A percentile compares a stretch with the other conserved stretches of the same genome.
Conservation (phyloP, 805 yeast genomes). For the Torulaspora delbrueckii region DNA sequence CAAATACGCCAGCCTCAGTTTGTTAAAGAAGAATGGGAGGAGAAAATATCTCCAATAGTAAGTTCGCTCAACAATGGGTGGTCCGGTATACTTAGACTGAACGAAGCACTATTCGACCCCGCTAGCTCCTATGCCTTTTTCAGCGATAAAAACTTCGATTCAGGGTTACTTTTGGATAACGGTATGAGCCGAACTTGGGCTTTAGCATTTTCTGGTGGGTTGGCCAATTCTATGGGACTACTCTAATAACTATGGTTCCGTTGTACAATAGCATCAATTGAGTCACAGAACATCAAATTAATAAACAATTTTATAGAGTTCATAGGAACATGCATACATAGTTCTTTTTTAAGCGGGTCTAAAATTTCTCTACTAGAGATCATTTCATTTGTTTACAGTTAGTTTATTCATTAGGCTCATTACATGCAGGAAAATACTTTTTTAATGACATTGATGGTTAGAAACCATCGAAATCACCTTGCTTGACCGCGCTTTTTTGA, state of each 20-base stretch:
- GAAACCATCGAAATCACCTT: too few species aligned
- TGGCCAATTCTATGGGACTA: conserved; percentile 21
- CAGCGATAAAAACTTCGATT: conserved; percentile 32
- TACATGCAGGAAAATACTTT: too few species aligned
- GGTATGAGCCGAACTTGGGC: conserved; percentile 64
- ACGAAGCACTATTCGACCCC: conserved; percentile 45
- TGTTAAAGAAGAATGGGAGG: conserved; percentile 48
- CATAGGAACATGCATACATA: neutral
- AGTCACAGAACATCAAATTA: neutral
- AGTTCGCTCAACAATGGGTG: conserved; percentile 50
- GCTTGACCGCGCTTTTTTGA: too few species aligned
- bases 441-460: too few species aligned
- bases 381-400: too few species aligned
- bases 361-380: too few species aligned
- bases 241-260: neutral
- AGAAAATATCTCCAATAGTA: conserved; percentile 40
- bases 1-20: conserved; percentile 48
- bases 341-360: too few species aligned
- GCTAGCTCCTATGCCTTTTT: conserved; percentile 41
- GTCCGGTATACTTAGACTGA: conserved; percentile 47
- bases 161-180: conserved; percentile 44
- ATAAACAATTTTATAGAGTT: neutral
- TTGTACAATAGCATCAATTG: neutral
- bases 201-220: conserved; percentile 54
- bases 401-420: too few species aligned